A percentile compares a stretch with the other conserved stretches of the same genome.
These are phyloP conservation scores for Viridothelium virens DNA, from an alignment of 495 filamentous ascomycete genomes.

Conservation along the genomic window DNA sequence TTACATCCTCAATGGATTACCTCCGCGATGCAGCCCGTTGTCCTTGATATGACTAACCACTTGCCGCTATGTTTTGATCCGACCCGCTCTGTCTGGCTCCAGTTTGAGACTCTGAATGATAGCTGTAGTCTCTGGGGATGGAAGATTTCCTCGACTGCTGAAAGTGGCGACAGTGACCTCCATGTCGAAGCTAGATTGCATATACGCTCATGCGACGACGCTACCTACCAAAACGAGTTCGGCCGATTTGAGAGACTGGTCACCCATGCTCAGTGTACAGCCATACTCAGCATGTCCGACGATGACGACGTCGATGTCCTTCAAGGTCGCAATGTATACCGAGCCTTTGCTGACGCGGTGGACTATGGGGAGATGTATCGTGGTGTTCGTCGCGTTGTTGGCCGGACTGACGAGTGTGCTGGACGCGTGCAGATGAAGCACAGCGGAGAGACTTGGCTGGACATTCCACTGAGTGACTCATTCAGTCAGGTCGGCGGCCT, in stretches of 20 bases:
- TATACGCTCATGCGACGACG: neutral
- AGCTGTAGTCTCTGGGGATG: neutral
- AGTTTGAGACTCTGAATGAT: neutral
- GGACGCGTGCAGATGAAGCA: neutral
- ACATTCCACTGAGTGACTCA: slow-evolving; percentile 32
- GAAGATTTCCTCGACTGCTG: neutral
- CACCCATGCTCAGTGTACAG: neutral
- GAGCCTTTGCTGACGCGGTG: neutral
- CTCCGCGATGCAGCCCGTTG: neutral
- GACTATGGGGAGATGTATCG: neutral
- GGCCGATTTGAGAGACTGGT: neutral
- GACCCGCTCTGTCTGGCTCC: neutral
- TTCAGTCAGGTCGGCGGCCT: slow-evolving; percentile 15
- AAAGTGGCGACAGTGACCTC: neutral
- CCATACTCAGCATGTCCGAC: neutral
- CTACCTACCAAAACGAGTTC: neutral
- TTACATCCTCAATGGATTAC: neutral
- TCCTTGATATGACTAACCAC: neutral
- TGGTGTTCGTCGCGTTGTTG: neutral
- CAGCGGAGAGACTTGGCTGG: slow-evolving; percentile 7
- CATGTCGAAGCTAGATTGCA: neutral
- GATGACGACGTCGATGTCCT: neutral
- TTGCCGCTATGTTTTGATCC: neutral
- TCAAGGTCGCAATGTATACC: neutral
- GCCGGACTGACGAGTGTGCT: neutral